Percentiles rank a stretch among this genome's conserved stretches.
phyloP scores from a whole-genome alignment of 2,329 filamentous ascomycete genomes.

The Phialophora verrucosa region DNA sequence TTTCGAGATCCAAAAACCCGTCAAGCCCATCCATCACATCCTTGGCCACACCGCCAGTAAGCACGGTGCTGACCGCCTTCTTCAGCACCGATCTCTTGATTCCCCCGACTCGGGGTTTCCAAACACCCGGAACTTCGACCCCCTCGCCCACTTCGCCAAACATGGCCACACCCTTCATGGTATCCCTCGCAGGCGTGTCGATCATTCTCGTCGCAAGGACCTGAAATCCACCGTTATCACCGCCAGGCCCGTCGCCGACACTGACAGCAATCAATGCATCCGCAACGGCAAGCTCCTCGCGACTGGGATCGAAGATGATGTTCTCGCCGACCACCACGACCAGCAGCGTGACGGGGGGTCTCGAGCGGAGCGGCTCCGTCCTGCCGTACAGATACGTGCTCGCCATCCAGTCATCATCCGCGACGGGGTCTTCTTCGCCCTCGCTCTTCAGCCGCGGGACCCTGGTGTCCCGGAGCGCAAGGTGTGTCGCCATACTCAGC shows the following conservation, averaged over 20 bases:
- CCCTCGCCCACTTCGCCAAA: conserved; percentile 57
- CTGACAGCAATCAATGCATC: conserved; percentile 88
- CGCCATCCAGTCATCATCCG: conserved; percentile 96
- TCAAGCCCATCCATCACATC: conserved; percentile 85
- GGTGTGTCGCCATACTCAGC: conserved; percentile 88
- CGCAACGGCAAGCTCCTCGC: conserved; percentile 90
- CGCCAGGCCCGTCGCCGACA: conserved; percentile 54
- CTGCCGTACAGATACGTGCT: conserved; percentile 76
- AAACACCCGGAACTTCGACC: conserved; percentile 70
- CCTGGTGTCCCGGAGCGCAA: conserved; percentile 86
- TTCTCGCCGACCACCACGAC: conserved; percentile 86
- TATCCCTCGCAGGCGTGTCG: conserved; percentile 75
- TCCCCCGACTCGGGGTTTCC: conserved; percentile 84
- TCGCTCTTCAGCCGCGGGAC: conserved; percentile 86
- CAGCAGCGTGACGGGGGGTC: conserved; percentile 84
- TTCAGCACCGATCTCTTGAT: conserved; percentile 75
- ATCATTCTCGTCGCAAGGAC: conserved; percentile 74
- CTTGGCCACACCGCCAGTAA: conserved; percentile 79
- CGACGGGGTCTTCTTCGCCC: conserved; percentile 92
- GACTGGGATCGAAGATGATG: conserved; percentile 89
- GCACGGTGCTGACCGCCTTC: conserved; percentile 75
- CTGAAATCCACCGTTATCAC: conserved; percentile 51
- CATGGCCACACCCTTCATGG: conserved; percentile 69
- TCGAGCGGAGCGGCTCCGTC: conserved; percentile 37
- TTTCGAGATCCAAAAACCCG: conserved; percentile 56